A percentile compares a stretch with the other conserved stretches of the same genome.
Evolutionary conservation across 2,329 filamentous ascomycete species (phyloP).

Genomic region (Alternaria arbusti): DNA sequence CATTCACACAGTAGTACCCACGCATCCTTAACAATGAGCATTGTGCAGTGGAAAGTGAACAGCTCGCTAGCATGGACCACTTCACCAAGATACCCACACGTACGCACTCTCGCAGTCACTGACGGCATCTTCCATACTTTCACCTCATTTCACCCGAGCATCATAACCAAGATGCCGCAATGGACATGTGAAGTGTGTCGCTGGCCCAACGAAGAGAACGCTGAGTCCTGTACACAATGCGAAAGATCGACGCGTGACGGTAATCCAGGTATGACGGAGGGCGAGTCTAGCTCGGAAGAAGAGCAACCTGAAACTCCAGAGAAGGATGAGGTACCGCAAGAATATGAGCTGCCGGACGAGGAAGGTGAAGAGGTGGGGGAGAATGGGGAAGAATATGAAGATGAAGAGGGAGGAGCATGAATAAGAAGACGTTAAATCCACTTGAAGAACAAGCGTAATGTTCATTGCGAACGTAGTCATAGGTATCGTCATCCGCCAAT

Average conservation of each 20-base stretch:
- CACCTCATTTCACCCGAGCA: background rate
- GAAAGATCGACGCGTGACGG: background rate
- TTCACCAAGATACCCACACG: background rate
- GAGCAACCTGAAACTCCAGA: background rate
- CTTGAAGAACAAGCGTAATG: background rate
- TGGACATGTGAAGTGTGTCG: background rate
- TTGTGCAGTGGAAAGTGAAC: background rate
- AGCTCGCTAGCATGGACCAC: rapidly evolving
- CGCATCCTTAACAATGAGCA: background rate
- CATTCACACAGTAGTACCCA: background rate
- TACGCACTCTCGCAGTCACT: background rate
- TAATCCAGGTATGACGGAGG: background rate
- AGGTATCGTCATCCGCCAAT: background rate
- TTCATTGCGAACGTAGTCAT: background rate
- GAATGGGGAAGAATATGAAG: background rate
- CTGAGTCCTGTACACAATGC: background rate
- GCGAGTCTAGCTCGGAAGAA: background rate
- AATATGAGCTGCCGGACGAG: background rate
- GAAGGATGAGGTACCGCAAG: background rate
- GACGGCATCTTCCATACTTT: background rate
- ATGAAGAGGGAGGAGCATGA: background rate
- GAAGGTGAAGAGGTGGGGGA: background rate
- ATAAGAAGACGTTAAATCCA: background rate
- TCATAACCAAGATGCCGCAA: background rate
- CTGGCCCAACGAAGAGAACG: background rate